Conservation (phyloP, 352 stramenopile genomes). For the Pythium rishiriense region DNA sequence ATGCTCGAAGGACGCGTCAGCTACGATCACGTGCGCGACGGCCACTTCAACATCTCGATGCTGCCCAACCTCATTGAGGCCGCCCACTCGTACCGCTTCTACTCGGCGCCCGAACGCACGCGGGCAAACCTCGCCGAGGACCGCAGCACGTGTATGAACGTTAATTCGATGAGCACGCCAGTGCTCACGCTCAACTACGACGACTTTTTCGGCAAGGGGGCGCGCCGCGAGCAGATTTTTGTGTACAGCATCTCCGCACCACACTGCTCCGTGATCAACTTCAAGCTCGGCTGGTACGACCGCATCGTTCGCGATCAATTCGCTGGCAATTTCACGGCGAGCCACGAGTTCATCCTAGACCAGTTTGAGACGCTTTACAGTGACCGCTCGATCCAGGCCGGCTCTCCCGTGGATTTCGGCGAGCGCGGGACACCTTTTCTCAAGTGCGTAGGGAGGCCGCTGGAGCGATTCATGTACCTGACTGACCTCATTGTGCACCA, state of each 20-base stretch:
- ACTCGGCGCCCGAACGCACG: conserved; percentile 24
- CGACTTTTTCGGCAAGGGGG: conserved; percentile 35
- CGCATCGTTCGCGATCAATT: background rate
- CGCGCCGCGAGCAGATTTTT: conserved; percentile 30
- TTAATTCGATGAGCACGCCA: conserved; percentile 36
- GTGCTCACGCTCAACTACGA: conserved; percentile 31
- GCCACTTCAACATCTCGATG: conserved; percentile 32
- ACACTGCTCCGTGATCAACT: conserved; percentile 25
- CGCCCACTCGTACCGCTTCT: conserved; percentile 28
- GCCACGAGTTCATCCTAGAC: conserved; percentile 27
- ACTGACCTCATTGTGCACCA: conserved; percentile 27
- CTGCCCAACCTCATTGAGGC: conserved; percentile 38
- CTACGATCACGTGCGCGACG: conserved; percentile 40
- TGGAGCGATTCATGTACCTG: conserved; percentile 19
- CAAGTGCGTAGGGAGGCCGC: conserved; percentile 15
- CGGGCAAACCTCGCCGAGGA: conserved; percentile 30
- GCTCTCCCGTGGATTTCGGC: conserved; percentile 13
- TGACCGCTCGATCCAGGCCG: conserved; percentile 11
- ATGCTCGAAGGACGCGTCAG: conserved; percentile 40
- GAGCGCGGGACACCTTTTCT: conserved; percentile 19
- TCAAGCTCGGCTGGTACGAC: conserved; percentile 17
- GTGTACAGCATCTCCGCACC: conserved; percentile 39
- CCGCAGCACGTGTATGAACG: conserved; percentile 32
- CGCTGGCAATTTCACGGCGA: conserved; percentile 13
- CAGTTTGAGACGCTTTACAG: conserved; percentile 25